Conservation (phyloP, 2,329 filamentous ascomycete species). For the Tolypocladium guangdongense region DNA sequence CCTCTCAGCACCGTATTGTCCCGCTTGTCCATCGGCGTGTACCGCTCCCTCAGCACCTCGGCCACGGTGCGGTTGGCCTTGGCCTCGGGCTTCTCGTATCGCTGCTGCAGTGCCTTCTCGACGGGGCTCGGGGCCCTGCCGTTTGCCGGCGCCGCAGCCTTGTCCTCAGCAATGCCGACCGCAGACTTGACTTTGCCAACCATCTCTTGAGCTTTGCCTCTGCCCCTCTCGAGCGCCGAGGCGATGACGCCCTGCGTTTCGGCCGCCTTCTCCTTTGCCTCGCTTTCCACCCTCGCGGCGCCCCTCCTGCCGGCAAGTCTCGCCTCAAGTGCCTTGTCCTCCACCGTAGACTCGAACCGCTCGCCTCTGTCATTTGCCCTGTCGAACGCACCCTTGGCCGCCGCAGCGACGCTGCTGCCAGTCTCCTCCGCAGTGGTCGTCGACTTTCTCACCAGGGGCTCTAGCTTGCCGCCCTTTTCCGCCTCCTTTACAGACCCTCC, state of each 20-base stretch:
- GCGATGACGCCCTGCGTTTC: conserved; percentile 27
- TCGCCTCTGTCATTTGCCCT: conserved; percentile 17
- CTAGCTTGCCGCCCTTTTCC: conserved; percentile 16
- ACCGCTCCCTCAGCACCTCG: conserved; percentile 44
- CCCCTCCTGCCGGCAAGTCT: conserved; percentile 13
- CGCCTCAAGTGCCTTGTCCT: conserved; percentile 16
- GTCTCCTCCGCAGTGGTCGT: conserved; percentile 11
- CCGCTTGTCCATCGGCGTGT: conserved; percentile 35
- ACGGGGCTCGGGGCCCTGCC: conserved; percentile 23
- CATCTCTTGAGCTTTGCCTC: conserved; percentile 29
- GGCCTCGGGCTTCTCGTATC: conserved; percentile 33
- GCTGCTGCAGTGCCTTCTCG: conserved; percentile 39
- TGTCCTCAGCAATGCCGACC: conserved; percentile 24
- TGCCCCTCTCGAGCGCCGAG: conserved; percentile 27
- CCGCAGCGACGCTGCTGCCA: conserved; percentile 16
- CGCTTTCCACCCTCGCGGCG: conserved; percentile 9
- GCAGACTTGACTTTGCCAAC: conserved; percentile 26
- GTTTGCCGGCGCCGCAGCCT: conserved; percentile 16
- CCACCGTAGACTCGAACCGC: conserved; percentile 14
- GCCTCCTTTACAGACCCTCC: conserved; percentile 20
- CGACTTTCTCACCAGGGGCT: conserved; percentile 22
- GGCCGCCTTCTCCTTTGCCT: conserved; percentile 15
- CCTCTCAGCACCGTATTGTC: conserved; percentile 34
- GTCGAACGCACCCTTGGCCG: conserved; percentile 24
- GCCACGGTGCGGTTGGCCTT: conserved; percentile 36